Evolutionary conservation across 2,329 filamentous ascomycete genomes (phyloP).

Genomic region (Didymella sp.): DNA sequence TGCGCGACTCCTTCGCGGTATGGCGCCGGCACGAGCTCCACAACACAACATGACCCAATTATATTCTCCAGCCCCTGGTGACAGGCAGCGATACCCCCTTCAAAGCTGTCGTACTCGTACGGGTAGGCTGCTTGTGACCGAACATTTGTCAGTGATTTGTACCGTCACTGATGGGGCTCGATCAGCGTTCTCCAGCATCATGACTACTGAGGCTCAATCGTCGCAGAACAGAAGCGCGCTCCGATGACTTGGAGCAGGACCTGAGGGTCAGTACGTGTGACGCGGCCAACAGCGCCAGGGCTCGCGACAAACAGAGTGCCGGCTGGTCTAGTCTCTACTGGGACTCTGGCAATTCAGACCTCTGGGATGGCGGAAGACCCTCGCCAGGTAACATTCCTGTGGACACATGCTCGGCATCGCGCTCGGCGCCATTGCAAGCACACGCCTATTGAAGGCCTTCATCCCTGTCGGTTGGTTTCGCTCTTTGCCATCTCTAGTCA

Average conservation of each 20-base stretch:
- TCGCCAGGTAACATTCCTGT: conserved; percentile 50
- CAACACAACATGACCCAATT: not conserved
- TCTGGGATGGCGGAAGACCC: conserved; percentile 62
- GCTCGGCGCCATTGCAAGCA: conserved; percentile 7
- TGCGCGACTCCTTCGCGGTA: conserved; percentile 7
- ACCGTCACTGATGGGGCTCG: not conserved
- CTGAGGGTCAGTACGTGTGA: not conserved
- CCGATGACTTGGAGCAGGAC: conserved; percentile 21
- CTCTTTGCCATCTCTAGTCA: conserved; percentile 2
- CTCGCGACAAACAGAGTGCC: conserved; percentile 22
- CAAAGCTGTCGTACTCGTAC: not conserved
- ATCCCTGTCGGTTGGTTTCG: conserved; percentile 60
- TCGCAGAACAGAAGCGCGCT: conserved; percentile 22
- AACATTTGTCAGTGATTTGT: not conserved
- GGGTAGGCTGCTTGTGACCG: not conserved
- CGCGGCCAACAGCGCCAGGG: conserved; percentile 3
- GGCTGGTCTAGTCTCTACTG: conserved; percentile 63
- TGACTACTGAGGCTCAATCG: conserved; percentile 22
- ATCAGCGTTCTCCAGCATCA: not conserved
- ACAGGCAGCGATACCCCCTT: conserved; percentile 7
- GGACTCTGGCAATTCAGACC: conserved; percentile 57
- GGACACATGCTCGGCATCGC: conserved; percentile 37
- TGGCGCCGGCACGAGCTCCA: not conserved
- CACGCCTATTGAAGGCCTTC: conserved; percentile 64
- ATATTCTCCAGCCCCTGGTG: conserved; percentile 3